Conservation (phyloP, 192 early-diverging fungal species). For the Phlyctochytrium planicorne region DNA sequence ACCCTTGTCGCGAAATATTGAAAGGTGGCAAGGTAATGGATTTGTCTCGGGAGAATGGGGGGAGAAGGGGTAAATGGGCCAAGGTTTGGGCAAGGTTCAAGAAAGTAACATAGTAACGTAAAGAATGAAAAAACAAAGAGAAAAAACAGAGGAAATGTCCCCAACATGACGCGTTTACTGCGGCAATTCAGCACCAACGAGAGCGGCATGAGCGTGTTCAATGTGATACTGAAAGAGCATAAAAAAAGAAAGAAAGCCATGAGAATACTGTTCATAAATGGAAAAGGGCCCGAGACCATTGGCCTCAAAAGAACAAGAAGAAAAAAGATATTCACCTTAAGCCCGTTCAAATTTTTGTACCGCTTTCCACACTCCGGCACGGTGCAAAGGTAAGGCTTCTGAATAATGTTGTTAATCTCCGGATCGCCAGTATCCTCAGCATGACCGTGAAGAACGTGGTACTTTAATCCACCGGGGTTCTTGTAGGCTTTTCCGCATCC, state of each 20-base stretch:
- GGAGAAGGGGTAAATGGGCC: too few species aligned
- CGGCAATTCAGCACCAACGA: too few species aligned
- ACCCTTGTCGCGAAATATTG: too few species aligned
- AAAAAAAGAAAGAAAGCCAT: conserved; percentile 8
- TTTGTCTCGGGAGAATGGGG: too few species aligned
- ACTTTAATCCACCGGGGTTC: conserved; percentile 94
- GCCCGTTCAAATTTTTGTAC: conserved; percentile 98
- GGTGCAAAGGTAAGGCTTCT: conserved; percentile 64
- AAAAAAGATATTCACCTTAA: conserved; percentile 61
- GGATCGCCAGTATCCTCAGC: conserved; percentile 66
- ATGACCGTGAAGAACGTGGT: conserved; percentile 95
- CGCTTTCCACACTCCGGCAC: conserved; percentile 92
- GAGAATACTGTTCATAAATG: background rate
- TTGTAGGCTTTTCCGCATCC: conserved; percentile 97
- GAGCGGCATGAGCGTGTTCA: conserved; percentile 40
- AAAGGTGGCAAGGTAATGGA: too few species aligned
- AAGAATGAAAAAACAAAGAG: too few species aligned
- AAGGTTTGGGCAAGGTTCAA: too few species aligned
- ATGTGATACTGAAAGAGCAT: conserved; percentile 43
- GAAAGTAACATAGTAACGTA: too few species aligned
- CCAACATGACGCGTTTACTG: too few species aligned
- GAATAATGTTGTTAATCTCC: conserved; percentile 59
- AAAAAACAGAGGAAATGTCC: too few species aligned
- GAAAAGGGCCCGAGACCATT: too few species aligned
- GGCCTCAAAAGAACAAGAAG: background rate